phyloP scores from a whole-genome alignment of 495 filamentous ascomycete species.

The Penicillium silybi region DNA sequence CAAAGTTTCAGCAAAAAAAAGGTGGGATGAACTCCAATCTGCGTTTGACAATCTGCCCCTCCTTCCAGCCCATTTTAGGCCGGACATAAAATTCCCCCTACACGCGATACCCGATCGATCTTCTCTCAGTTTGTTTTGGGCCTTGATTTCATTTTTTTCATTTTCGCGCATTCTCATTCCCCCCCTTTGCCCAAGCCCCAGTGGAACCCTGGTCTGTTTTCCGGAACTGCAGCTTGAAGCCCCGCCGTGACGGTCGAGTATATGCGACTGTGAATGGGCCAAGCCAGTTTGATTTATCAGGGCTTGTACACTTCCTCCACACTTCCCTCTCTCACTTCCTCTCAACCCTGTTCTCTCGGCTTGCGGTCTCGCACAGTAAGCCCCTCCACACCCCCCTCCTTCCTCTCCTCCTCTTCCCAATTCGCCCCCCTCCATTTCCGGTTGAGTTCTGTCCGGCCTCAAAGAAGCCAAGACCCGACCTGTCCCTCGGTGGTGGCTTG shows the following conservation, averaged over 20 bases:
- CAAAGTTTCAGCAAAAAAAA: slow-evolving; percentile 6
- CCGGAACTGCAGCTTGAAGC: slow-evolving; percentile 6
- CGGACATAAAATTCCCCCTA: slow-evolving; percentile 4
- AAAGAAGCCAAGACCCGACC: not conserved
- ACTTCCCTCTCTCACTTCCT: slow-evolving; percentile 1
- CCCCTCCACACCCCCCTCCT: too few species aligned
- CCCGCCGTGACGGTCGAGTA: slow-evolving; percentile 17
- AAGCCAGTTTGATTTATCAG: not conserved
- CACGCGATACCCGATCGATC: slow-evolving; percentile 18
- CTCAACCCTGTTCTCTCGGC: slow-evolving; percentile 1
- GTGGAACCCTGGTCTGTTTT: not conserved
- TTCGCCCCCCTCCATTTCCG: not conserved
- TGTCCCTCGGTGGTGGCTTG: not conserved
- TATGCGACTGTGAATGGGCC: slow-evolving; percentile 8
- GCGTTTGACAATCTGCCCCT: slow-evolving; percentile 14
- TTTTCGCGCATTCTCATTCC: slow-evolving; percentile 4
- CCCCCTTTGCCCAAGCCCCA: not conserved
- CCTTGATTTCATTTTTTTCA: slow-evolving; percentile 5
- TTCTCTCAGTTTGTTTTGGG: not conserved
- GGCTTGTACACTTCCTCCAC: not conserved
- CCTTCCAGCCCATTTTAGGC: slow-evolving; percentile 9
- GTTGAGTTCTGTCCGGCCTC: not conserved
- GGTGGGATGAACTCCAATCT: slow-evolving; percentile 15
- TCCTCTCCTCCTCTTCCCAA: too few species aligned
- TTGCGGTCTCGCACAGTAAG: slow-evolving; percentile 9